A percentile compares a stretch with the other conserved stretches of the same genome.
Conservation (phyloP, 1,284 basidiomycete genomes). For the Boletus albobrunnescens region DNA sequence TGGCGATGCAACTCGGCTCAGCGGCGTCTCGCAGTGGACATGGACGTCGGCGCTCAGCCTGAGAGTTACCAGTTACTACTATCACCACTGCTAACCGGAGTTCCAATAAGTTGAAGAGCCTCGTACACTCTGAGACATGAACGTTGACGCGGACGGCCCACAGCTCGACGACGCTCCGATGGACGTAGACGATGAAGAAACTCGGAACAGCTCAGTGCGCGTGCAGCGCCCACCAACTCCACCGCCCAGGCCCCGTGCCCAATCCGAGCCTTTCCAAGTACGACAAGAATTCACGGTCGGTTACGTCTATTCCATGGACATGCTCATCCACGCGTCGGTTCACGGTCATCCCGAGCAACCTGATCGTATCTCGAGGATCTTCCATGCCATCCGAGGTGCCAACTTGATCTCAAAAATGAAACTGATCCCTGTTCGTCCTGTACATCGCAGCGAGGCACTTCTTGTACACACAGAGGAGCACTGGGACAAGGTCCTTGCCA, state of each 20-base stretch:
- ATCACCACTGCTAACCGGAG: slow-evolving; percentile 13
- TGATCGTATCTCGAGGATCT: slow-evolving; percentile 80
- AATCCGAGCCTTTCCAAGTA: slow-evolving; percentile 28
- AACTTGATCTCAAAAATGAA: slow-evolving; percentile 76
- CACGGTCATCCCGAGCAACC: slow-evolving; percentile 84
- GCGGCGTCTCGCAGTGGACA: too few species aligned
- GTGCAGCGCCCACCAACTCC: slow-evolving; percentile 19
- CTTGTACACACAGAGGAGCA: slow-evolving; percentile 88
- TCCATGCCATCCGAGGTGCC: slow-evolving; percentile 55
- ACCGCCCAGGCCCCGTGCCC: slow-evolving; percentile 23
- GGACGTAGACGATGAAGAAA: slow-evolving; percentile 29
- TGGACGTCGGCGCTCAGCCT: slow-evolving; percentile 8
- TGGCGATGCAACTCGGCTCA: slow-evolving; percentile 13
- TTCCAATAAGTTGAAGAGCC: slow-evolving; percentile 17
- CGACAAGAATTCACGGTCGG: slow-evolving; percentile 47
- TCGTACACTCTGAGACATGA: slow-evolving; percentile 11
- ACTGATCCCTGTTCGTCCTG: slow-evolving; percentile 71
- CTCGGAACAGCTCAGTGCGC: slow-evolving; percentile 2
- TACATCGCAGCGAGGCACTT: slow-evolving; percentile 73
- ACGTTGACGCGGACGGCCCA: slow-evolving; percentile 12
- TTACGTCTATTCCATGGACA: slow-evolving; percentile 83
- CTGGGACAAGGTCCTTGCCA: slow-evolving; percentile 85
- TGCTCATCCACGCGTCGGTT: slow-evolving; percentile 80
- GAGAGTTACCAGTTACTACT: slow-evolving; percentile 6
- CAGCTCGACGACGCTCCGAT: slow-evolving; percentile 21